Evolutionary conservation across 495 filamentous ascomycete genomes (phyloP).

Genomic region (Schizothecium vesticola): DNA sequence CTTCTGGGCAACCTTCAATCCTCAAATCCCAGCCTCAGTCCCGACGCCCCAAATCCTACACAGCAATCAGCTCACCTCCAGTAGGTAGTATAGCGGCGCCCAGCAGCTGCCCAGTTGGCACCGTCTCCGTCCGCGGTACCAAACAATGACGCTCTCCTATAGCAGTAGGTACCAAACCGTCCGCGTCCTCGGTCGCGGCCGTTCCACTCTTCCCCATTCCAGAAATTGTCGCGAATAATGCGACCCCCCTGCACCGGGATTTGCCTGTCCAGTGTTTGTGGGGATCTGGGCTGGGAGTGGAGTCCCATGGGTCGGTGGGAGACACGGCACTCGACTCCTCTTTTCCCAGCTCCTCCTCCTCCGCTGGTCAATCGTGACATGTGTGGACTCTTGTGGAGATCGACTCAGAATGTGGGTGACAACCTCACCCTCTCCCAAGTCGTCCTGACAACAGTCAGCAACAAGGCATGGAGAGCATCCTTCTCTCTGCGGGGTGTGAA

Average conservation of each 20-base stretch:
- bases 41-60: background rate
- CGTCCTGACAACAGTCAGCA: background rate
- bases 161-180: background rate
- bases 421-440: background rate
- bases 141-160: background rate
- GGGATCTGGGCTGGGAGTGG: background rate
- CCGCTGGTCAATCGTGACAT: background rate
- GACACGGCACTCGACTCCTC: background rate
- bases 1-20: background rate
- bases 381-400: background rate
- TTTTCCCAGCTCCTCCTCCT: background rate
- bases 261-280: background rate
- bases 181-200: background rate
- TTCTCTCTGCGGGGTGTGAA: background rate
- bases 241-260: background rate
- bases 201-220: conserved; percentile 6
- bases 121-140: background rate
- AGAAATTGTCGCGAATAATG: conserved; percentile 13
- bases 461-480: background rate
- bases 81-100: background rate
- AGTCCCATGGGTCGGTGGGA: background rate
- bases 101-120: background rate
- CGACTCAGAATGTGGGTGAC: background rate
- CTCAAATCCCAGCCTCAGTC: background rate
- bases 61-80: background rate